These are phyloP conservation scores for Nakazawaea molendinolei DNA, from an alignment of 805 yeast species.

Conservation along the genomic window DNA sequence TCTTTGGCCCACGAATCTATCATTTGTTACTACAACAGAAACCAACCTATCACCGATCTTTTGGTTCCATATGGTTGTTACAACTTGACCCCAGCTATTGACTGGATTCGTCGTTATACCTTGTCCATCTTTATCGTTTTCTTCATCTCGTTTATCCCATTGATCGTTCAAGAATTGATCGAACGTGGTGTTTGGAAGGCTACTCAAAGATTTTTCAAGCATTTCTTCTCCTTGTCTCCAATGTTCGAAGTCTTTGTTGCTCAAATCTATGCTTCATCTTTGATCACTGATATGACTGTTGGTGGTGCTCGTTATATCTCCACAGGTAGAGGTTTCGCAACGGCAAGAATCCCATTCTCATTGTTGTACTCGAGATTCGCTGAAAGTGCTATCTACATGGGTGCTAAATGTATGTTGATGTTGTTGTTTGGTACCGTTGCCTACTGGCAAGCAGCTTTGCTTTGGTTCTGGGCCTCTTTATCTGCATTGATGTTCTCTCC, in stretches of 20 bases:
- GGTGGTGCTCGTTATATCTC: slow-evolving; percentile 88
- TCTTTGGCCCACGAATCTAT: slow-evolving; percentile 69
- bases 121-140: slow-evolving; percentile 77
- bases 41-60: slow-evolving; percentile 62
- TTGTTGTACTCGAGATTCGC: slow-evolving; percentile 73
- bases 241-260: slow-evolving; percentile 80
- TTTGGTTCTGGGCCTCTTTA: slow-evolving; percentile 97
- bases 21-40: slow-evolving; percentile 59
- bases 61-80: slow-evolving; percentile 65
- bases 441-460: slow-evolving; percentile 86
- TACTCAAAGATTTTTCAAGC: slow-evolving; percentile 60
- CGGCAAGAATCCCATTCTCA: slow-evolving; percentile 71
- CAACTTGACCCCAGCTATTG: slow-evolving; percentile 65
- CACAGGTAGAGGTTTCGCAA: slow-evolving; percentile 84
- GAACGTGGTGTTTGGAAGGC: slow-evolving; percentile 81
- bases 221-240: slow-evolving; percentile 66
- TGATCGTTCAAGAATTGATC: slow-evolving; percentile 71
- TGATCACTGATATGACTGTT: slow-evolving; percentile 63
- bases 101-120: slow-evolving; percentile 79
- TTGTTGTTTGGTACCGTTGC: slow-evolving; percentile 67
- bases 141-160: slow-evolving; percentile 73
- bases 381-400: slow-evolving; percentile 77
- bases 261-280: slow-evolving; percentile 68
- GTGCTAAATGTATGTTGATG: slow-evolving; percentile 71
- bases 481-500: slow-evolving; percentile 88